These are phyloP conservation scores for Effrenium voratum DNA, from an alignment of 73 alveolate species.

Conservation along the genomic window DNA sequence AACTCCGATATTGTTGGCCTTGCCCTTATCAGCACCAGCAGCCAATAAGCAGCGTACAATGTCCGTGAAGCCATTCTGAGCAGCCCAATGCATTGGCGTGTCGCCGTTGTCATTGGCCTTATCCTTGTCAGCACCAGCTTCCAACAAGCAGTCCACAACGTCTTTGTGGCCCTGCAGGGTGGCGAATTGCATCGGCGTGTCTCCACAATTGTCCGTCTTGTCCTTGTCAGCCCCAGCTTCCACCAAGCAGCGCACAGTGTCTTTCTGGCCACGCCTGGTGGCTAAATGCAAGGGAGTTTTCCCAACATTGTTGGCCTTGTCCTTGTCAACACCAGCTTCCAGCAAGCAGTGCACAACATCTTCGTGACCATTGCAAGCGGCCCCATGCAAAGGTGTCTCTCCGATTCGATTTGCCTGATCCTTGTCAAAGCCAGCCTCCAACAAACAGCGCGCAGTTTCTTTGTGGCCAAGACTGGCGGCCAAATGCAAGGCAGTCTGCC, in stretches of 20 bases:
- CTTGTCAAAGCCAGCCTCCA: no score
- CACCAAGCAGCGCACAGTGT: not conserved
- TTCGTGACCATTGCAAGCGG: no score
- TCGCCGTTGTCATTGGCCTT: not conserved
- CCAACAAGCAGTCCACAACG: not conserved
- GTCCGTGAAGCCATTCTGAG: not conserved
- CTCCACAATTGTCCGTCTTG: not conserved
- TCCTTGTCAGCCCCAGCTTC: not conserved
- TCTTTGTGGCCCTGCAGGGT: not conserved
- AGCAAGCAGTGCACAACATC: not conserved
- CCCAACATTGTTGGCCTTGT: not conserved
- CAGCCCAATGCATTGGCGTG: slow-evolving; percentile 6
- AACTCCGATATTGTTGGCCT: not conserved
- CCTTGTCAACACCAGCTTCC: slow-evolving; percentile 37
- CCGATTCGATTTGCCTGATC: no score
- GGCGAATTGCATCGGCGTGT: not conserved
- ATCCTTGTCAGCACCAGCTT: slow-evolving; percentile 48
- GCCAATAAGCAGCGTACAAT: not conserved
- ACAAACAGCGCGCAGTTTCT: no score
- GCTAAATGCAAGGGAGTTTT: not conserved
- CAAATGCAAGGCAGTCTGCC: no score
- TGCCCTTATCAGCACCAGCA: not conserved
- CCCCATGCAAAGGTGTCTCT: no score
- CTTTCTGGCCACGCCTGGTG: not conserved
- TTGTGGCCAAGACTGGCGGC: no score